Evolutionary conservation across 2,329 filamentous ascomycete species (phyloP).

Genomic region (Zopfia rhizophila): DNA sequence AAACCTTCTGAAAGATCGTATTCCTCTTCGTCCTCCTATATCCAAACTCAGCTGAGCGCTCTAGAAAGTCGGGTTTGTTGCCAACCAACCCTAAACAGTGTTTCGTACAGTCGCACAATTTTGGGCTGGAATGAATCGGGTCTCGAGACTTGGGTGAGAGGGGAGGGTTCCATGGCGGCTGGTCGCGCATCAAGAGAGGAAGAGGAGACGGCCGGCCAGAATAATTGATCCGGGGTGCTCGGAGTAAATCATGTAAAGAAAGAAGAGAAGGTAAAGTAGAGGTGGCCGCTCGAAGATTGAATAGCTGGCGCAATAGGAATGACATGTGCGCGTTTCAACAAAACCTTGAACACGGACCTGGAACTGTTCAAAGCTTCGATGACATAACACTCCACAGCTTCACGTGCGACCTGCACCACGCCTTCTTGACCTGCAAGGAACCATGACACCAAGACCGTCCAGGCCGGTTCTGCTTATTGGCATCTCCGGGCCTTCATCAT

Average conservation of each 20-base stretch:
- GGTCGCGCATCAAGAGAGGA: not conserved
- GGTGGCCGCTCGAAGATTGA: no score
- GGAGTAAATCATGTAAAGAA: no score
- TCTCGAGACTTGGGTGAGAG: slow-evolving; percentile 89
- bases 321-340: no score
- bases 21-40: slow-evolving; percentile 66
- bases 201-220: not conserved
- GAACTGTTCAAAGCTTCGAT: no score
- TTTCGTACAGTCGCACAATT: slow-evolving; percentile 88
- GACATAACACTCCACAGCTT: slow-evolving; percentile 14
- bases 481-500: slow-evolving; percentile 89
- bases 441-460: slow-evolving; percentile 1
- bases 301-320: no score
- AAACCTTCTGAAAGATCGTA: slow-evolving; percentile 85
- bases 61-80: slow-evolving; percentile 2
- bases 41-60: slow-evolving; percentile 24
- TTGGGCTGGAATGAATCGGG: slow-evolving; percentile 94
- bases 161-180: slow-evolving; percentile 81
- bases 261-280: no score
- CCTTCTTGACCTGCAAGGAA: not conserved
- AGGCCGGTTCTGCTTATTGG: slow-evolving; percentile 71
- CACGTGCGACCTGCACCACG: slow-evolving; percentile 10
- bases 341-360: no score
- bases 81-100: slow-evolving; percentile 72
- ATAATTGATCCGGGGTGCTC: not conserved